Percentiles rank a stretch among this genome's conserved stretches.
Evolutionary conservation across 2,329 filamentous ascomycete species (phyloP).

Genomic region (Pseudogymnoascus destructans): DNA sequence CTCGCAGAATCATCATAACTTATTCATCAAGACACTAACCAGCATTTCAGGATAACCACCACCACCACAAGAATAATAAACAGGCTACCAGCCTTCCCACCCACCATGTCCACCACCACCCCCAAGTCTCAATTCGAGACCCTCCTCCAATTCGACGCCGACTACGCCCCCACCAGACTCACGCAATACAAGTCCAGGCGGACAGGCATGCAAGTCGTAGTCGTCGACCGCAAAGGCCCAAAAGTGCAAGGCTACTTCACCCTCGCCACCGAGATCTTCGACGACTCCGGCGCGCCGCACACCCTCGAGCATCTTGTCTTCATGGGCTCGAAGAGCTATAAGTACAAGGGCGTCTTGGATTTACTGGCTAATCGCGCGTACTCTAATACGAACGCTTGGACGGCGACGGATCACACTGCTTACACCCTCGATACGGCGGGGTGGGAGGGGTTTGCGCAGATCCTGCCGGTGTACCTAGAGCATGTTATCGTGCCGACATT

Average conservation of each 20-base stretch:
- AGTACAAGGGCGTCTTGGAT: conserved; percentile 88
- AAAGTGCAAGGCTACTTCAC: conserved; percentile 93
- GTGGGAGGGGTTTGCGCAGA: conserved; percentile 93
- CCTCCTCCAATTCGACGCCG: conserved; percentile 72
- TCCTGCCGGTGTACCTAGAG: conserved; percentile 88
- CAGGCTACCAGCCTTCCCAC: neutral
- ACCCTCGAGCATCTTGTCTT: conserved; percentile 74
- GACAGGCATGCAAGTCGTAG: conserved; percentile 88
- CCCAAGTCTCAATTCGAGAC: conserved; percentile 56
- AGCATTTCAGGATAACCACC: neutral
- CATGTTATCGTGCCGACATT: conserved; percentile 84
- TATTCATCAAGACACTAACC: neutral
- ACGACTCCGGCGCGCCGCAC: conserved; percentile 87
- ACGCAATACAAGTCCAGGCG: conserved; percentile 92
- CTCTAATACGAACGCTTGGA: conserved; percentile 93
- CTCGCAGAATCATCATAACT: neutral
- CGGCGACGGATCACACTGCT: conserved; percentile 87
- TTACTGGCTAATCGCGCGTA: conserved; percentile 90
- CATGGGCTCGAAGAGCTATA: conserved; percentile 87
- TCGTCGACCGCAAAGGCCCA: conserved; percentile 86
- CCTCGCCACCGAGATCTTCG: conserved; percentile 90
- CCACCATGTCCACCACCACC: neutral
- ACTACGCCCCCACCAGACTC: conserved; percentile 79
- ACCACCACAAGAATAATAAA: neutral
- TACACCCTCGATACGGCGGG: conserved; percentile 92